Evolutionary conservation across 345 rosid genomes (phyloP), one percentile per base, ranked within the genome.

Genomic region (Psidium guajava): DNA sequence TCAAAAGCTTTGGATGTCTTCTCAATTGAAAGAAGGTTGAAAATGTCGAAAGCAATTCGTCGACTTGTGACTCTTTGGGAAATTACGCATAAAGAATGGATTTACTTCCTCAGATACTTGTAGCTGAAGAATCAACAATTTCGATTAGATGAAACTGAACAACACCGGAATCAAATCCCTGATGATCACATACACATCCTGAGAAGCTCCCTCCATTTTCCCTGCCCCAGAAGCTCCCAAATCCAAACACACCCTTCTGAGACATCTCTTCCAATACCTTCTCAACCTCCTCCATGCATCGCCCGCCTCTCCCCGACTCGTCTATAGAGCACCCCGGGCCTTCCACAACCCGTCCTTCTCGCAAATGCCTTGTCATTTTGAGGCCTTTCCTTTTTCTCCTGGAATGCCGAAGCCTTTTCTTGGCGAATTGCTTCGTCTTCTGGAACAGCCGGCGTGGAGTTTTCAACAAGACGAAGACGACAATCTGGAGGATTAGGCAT

Each of bases 201-300:
- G 86, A 83, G 47, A 88, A 74, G 86, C 83, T 82, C 54, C 89
- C 83, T 84, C 89, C 83, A 86, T 77, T 83, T 47, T 88, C 89
- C 85, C 91, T 87, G 6, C 96, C 94, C 99, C 99, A 94, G 83
- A 96, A 96, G 92, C 96, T 96, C 88, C 98, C 98, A 89, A 96
- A 96, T 85, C 92, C 92, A 90, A 96, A 96, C 92, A 90, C 91
- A 47, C 99, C 98, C 82, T 90, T 92, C 82, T 80, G 82, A 51
- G 90, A 92, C 44, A 92, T 86, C 50, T 91, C 98, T 50, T 91
- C 92, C 85, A 95, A 83, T 18, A 84, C 94, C 84, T 64, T 85
- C 88, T 94, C 99, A 75, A 91, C 91, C 91, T 95, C 95, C 84
- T 91, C 89, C 73, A 88, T 90, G 86, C 95, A 91, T 49, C 87